Percentiles rank a stretch among this genome's conserved stretches.
These are phyloP conservation scores for Eimeria maxima DNA, from an alignment of 169 alveolate species.

Conservation along the genomic window DNA sequence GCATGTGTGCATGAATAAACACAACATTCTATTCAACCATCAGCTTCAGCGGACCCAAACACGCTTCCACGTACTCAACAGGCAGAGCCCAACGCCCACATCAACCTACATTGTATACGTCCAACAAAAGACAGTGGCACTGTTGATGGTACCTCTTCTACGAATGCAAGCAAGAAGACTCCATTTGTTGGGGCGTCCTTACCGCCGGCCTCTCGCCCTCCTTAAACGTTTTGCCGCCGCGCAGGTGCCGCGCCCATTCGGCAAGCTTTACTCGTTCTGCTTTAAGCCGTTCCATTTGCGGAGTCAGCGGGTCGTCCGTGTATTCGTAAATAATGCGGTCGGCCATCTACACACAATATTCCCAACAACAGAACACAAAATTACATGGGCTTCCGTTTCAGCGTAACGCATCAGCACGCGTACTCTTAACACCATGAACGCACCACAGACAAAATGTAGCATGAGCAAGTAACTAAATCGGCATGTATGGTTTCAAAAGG, in stretches of 20 bases:
- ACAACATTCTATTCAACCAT: neutral
- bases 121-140: neutral
- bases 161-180: neutral
- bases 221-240: neutral
- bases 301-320: slow-evolving; percentile 36
- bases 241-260: slow-evolving; percentile 58
- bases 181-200: neutral
- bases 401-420: neutral
- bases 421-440: neutral
- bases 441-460: neutral
- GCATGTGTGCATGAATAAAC: neutral
- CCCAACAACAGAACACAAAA: neutral
- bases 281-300: slow-evolving; percentile 32
- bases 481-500: neutral
- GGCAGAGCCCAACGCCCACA: neutral
- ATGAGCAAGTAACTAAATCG: neutral
- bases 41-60: neutral
- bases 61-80: neutral
- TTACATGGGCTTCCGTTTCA: neutral
- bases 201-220: slow-evolving; percentile 47
- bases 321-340: slow-evolving; percentile 65
- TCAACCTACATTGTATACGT: neutral
- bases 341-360: slow-evolving; percentile 9
- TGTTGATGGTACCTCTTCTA: neutral
- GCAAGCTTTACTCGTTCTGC: slow-evolving; percentile 75